Evolutionary conservation across 106 monocot species (phyloP).

Genomic region (Cymbidium sinense): DNA sequence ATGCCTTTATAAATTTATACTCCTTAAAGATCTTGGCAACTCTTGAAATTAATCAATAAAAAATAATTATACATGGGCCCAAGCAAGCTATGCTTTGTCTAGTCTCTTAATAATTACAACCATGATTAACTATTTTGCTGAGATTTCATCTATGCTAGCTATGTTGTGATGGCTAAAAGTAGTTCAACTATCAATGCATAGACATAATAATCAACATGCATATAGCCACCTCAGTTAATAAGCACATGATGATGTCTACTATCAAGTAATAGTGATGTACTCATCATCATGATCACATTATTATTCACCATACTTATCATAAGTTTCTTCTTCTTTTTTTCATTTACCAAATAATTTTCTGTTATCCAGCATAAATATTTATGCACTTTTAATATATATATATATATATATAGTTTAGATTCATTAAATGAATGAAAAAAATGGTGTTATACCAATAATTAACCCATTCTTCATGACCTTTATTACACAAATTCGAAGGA

Average conservation of each 20-base stretch:
- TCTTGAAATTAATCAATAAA: too few relatives aligned
- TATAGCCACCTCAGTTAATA: not conserved
- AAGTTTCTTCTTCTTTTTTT: too few relatives aligned
- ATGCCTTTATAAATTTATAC: too few relatives aligned
- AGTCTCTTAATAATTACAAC: not conserved
- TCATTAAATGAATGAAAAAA: too few relatives aligned
- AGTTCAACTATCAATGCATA: not conserved
- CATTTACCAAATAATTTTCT: too few relatives aligned
- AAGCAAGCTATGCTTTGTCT: not conserved
- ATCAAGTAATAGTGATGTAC: not conserved
- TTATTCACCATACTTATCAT: not conserved
- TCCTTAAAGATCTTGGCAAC: too few relatives aligned
- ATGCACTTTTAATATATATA: too few relatives aligned
- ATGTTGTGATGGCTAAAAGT: not conserved
- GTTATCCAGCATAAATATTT: too few relatives aligned
- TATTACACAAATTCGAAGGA: not conserved
- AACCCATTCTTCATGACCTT: not conserved
- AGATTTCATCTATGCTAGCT: conserved; percentile 1
- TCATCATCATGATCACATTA: not conserved
- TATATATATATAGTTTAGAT: too few relatives aligned
- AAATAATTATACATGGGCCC: not conserved
- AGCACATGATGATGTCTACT: not conserved
- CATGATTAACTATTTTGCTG: not conserved
- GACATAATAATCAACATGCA: not conserved
- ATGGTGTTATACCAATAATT: not conserved